Conservation (phyloP, 192 early-diverging fungal species). For the Entomortierella parvispora region DNA sequence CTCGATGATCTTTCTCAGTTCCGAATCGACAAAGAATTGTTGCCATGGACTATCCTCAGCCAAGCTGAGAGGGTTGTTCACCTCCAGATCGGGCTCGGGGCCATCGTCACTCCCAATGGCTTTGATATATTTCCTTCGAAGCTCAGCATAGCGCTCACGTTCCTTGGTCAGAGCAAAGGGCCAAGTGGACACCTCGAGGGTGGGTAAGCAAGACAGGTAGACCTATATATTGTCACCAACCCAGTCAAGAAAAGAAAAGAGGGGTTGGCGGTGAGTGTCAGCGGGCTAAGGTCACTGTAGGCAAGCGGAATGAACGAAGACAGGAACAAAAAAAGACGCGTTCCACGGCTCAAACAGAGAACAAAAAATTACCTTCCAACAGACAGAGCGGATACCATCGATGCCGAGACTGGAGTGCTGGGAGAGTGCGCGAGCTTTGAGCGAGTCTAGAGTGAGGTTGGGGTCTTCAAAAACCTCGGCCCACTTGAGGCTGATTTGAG, state of each 20-base stretch:
- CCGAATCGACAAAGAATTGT: conserved; percentile 89
- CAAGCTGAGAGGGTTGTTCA: conserved; percentile 89
- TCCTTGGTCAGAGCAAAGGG: conserved; percentile 66
- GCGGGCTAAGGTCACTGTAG: too few relatives aligned
- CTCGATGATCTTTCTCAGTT: conserved; percentile 83
- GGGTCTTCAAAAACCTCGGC: conserved; percentile 62
- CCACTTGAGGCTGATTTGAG: conserved; percentile 52
- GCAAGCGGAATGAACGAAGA: too few relatives aligned
- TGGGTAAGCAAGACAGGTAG: conserved; percentile 62
- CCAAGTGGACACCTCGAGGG: conserved; percentile 67
- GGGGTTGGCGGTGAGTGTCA: too few relatives aligned
- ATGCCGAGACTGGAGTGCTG: conserved; percentile 57
- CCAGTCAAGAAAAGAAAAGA: not conserved
- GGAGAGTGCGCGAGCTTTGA: conserved; percentile 56
- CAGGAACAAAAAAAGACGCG: not conserved
- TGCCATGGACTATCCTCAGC: conserved; percentile 95
- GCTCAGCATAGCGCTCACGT: conserved; percentile 72
- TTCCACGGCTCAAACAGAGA: not conserved
- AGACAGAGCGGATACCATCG: conserved; percentile 63
- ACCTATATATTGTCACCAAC: conserved; percentile 36
- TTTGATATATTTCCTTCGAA: conserved; percentile 74
- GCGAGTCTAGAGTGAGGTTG: conserved; percentile 52
- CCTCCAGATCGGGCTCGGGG: conserved; percentile 65
- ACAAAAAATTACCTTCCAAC: conserved; percentile 62
- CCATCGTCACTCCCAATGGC: conserved; percentile 56